These are phyloP conservation scores for Eucalyptus curtisii DNA, from an alignment of 345 rosid genomes.

Conservation along the genomic window DNA sequence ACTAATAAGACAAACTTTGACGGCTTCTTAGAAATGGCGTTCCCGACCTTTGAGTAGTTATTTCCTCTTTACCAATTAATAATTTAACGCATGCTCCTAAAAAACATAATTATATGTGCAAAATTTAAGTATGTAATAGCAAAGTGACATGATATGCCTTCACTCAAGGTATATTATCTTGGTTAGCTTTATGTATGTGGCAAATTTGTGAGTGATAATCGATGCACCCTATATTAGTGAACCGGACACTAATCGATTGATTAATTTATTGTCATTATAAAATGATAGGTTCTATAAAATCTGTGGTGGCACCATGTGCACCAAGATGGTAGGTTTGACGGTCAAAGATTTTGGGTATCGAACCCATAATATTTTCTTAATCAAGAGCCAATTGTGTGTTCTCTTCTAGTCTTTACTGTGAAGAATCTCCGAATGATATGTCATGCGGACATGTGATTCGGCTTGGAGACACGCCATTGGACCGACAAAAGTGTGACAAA, in stretches of 20 bases:
- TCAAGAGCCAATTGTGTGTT: background rate
- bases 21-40: background rate
- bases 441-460: no score
- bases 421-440: no score
- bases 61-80: background rate
- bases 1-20: background rate
- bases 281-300: no score
- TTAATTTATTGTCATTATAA: no score
- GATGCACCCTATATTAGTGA: background rate
- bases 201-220: background rate
- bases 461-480: no score
- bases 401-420: no score
- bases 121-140: no score
- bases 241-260: no score
- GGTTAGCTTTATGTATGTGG: background rate
- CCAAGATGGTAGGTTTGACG: no score
- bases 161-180: background rate
- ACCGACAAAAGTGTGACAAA: no score
- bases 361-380: background rate
- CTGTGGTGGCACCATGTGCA: background rate
- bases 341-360: background rate
- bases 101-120: background rate
- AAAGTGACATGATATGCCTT: background rate
- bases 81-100: background rate
- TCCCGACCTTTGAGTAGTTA: background rate